phyloP scores from a whole-genome alignment of 1,284 basidiomycete genomes.

The Ganoderma leucocontextum region DNA sequence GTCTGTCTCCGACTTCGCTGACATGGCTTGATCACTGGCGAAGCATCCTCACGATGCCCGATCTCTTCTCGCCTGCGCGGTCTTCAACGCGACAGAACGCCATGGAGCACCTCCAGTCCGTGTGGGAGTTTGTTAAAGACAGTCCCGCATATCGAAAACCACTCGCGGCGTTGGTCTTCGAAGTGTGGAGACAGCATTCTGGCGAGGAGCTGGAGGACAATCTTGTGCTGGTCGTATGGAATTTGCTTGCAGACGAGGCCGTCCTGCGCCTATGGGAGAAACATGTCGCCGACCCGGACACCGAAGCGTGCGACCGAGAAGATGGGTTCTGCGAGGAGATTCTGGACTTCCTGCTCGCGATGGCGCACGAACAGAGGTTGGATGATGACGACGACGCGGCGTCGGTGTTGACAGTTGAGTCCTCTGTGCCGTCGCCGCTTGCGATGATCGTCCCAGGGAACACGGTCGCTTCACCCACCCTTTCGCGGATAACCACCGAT shows the following conservation, averaged over 20 bases:
- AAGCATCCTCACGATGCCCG: conserved; percentile 58
- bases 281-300: conserved; percentile 39
- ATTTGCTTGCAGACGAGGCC: conserved; percentile 68
- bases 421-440: conserved; percentile 32
- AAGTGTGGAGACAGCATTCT: conserved; percentile 56
- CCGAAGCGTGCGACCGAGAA: conserved; percentile 36
- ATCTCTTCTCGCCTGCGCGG: conserved; percentile 54
- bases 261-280: conserved; percentile 58
- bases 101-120: conserved; percentile 60
- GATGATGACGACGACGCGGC: conserved; percentile 44
- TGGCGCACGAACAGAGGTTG: conserved; percentile 47
- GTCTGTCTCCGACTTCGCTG: conserved; percentile 71
- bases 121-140: conserved; percentile 72
- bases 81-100: conserved; percentile 64
- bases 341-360: conserved; percentile 46
- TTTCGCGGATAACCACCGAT: conserved; percentile 66
- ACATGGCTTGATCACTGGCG: conserved; percentile 76
- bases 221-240: conserved; percentile 63
- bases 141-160: conserved; percentile 70
- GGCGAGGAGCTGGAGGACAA: conserved; percentile 41
- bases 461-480: conserved; percentile 55
- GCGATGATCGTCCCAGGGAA: conserved; percentile 39
- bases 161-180: conserved; percentile 65
- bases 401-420: conserved; percentile 51
- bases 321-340: conserved; percentile 32